A percentile compares a stretch with the other conserved stretches of the same genome.
Evolutionary conservation across 2,329 filamentous ascomycete genomes (phyloP).

Genomic region (Clarireedia monteithiana): DNA sequence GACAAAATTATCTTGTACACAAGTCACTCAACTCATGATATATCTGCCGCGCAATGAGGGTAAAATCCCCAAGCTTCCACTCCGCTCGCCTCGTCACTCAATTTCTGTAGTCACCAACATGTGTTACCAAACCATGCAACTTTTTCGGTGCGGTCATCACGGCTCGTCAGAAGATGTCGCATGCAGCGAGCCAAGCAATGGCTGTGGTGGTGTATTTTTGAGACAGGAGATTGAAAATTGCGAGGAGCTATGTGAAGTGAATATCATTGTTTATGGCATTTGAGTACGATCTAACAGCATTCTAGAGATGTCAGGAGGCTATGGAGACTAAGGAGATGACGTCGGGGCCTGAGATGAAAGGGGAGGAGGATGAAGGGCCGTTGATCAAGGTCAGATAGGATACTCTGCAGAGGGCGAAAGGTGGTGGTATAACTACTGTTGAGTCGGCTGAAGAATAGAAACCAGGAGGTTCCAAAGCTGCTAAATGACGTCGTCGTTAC

Average conservation of each 20-base stretch:
- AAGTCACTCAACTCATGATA: neutral
- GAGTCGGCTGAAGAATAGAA: too few relatives aligned
- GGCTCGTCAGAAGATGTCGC: conserved; percentile 12
- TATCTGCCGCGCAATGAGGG: neutral
- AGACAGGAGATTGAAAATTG: conserved; percentile 21
- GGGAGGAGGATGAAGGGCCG: conserved; percentile 18
- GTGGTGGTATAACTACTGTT: too few relatives aligned
- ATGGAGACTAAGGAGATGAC: conserved; percentile 5
- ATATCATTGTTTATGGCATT: neutral
- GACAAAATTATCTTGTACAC: neutral
- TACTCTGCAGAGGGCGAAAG: neutral
- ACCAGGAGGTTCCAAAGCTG: too few relatives aligned
- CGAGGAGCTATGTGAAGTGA: conserved; percentile 14
- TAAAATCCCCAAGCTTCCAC: neutral
- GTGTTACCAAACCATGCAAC: conserved; percentile 25
- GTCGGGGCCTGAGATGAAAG: conserved; percentile 8
- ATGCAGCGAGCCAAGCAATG: conserved; percentile 15
- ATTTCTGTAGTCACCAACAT: conserved; percentile 11
- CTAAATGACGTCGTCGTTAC: too few relatives aligned
- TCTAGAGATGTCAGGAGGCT: conserved; percentile 16
- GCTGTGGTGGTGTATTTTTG: conserved; percentile 21
- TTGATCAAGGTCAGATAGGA: conserved; percentile 11
- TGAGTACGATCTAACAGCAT: conserved; percentile 1
- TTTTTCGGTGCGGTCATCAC: conserved; percentile 24
- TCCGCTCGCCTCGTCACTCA: neutral